A percentile compares a stretch with the other conserved stretches of the same genome.
Conservation (phyloP, 805 yeast genomes). For the Monosporozyma aquatica region DNA sequence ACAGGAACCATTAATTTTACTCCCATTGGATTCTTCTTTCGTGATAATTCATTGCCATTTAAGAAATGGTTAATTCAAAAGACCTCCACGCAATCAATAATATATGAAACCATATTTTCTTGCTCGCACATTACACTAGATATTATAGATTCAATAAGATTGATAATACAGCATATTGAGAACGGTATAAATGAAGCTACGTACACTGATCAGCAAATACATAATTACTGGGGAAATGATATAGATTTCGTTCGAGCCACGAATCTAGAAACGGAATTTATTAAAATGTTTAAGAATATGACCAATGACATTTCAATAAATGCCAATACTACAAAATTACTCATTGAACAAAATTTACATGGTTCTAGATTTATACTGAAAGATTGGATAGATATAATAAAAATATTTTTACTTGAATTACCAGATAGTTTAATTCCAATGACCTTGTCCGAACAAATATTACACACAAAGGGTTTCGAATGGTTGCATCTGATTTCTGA, state of each 20-base stretch:
- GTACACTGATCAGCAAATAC: conserved; percentile 2
- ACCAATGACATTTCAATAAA: conserved; percentile 2
- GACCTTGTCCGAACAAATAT: conserved; percentile 5
- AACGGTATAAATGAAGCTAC: conserved; percentile 1
- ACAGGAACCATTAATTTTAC: background rate
- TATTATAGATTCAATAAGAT: conserved; percentile 11
- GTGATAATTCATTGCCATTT: conserved; percentile 11
- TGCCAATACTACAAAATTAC: background rate
- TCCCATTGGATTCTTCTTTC: conserved; percentile 7
- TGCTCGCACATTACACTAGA: conserved; percentile 10
- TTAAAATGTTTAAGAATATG: conserved; percentile 5
- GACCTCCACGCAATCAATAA: background rate
- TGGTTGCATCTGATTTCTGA: conserved; percentile 7
- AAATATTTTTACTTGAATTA: conserved; percentile 48
- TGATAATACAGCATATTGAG: conserved; percentile 2
- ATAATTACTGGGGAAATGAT: conserved; percentile 11
- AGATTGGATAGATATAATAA: conserved; percentile 35
- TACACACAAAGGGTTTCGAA: background rate
- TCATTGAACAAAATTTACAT: background rate
- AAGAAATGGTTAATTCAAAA: conserved; percentile 5
- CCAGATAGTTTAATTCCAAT: conserved; percentile 42
- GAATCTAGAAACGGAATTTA: conserved; percentile 12
- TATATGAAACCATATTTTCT: conserved; percentile 8
- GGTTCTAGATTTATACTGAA: conserved; percentile 2
- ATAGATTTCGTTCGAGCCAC: conserved; percentile 10